phyloP scores from a whole-genome alignment of 257 asterid genomes.

The Nicotiana tabacum region DNA sequence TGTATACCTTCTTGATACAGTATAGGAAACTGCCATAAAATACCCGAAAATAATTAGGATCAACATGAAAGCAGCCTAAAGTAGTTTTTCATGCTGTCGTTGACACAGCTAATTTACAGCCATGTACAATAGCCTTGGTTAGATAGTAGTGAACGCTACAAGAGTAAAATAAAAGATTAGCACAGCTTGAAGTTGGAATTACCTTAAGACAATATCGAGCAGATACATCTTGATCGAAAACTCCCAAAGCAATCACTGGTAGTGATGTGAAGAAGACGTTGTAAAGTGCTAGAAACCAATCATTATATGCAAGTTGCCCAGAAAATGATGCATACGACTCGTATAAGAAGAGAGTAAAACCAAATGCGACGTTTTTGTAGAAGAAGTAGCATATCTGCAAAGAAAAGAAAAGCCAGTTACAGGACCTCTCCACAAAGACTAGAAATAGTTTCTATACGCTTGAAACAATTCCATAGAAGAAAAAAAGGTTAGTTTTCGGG shows the following conservation, averaged over 20 bases:
- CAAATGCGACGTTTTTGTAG: slow-evolving; percentile 73
- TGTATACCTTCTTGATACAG: slow-evolving; percentile 97
- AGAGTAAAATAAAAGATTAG: not conserved
- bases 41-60: slow-evolving; percentile 9
- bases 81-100: too few relatives aligned
- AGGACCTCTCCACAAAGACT: not conserved
- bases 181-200: not conserved
- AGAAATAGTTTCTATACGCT: not conserved
- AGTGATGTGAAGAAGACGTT: slow-evolving; percentile 90
- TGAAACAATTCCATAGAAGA: not conserved
- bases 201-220: slow-evolving; percentile 82
- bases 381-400: slow-evolving; percentile 85
- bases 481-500: not conserved
- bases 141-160: too few relatives aligned
- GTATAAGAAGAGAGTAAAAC: slow-evolving; percentile 60
- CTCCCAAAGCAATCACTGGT: slow-evolving; percentile 87
- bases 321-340: slow-evolving; percentile 75
- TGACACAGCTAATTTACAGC: too few relatives aligned
- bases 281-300: slow-evolving; percentile 84
- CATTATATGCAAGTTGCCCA: slow-evolving; percentile 77
- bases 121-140: too few relatives aligned
- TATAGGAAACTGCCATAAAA: slow-evolving; percentile 63
- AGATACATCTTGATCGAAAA: slow-evolving; percentile 90
- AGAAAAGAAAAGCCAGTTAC: slow-evolving; percentile 9
- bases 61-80: too few relatives aligned